Base-by-base conservation (phyloP, 2,329 filamentous ascomycete species). In the Pyricularia pennisetigena region DNA sequence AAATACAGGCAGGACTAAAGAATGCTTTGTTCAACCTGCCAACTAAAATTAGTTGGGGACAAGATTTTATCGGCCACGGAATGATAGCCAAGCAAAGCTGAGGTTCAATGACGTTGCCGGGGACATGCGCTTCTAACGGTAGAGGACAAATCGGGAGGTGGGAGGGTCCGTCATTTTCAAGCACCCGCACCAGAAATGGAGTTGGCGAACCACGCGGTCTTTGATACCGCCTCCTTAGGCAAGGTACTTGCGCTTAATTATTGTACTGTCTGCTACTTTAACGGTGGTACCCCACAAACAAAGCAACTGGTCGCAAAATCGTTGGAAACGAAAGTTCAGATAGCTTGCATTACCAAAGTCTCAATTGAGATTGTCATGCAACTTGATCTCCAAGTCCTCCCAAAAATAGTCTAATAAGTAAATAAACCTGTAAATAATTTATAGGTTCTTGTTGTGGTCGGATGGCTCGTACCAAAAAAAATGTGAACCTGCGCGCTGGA, bases 1-100 rank as follows among this genome's bases (percentile, higher is more conserved):
- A 23, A 28, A 66, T 30, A 65, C 30, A 68, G 35, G 59, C 30
- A 62, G 23, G 49, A 63, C 32, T 57, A 67, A 67, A 16, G 35
- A 20, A 54, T 54, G 5, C 41, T 54, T 54, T 54, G 41, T n/a
- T 54, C 8, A 54, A 54, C 7, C 41, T 54, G 41, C 41, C 20
- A 54, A 54, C 41, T 20, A 54, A 54, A 32, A 54, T n/a, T 54
- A 26, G 59, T 62, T 62, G 59, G 24, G 59, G 26, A 20, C n/a
- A 12, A 24, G 8, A 29, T 26, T 20, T 28, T 62, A 62, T 62
- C 59, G 28, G 29, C 26, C 7, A 32, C 9, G 29, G 54, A 67
- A 67, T 28, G 57, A 41, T 6, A 23, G 64, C 30, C 24, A 54
- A 57, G 14, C n/a, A 66, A 26, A 35, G 63, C 24, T 24, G 24